Evolutionary conservation across 2,329 filamentous ascomycete genomes (phyloP), one percentile per base, ranked within the genome.

Genomic region (Penicillium palitans): DNA sequence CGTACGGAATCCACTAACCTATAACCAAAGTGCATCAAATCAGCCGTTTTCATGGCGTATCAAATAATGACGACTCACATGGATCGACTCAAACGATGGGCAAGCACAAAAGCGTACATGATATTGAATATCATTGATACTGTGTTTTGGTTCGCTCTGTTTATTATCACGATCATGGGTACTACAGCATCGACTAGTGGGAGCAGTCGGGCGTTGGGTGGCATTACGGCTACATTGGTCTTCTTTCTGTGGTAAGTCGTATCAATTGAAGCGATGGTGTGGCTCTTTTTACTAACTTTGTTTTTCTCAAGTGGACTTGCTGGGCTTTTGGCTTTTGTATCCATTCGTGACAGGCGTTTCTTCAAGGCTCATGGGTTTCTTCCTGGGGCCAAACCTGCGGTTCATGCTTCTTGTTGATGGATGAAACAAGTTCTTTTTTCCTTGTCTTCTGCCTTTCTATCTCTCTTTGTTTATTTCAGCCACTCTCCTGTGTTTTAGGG

Each of bases 161-260:
- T 33, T 6, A 33, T 33, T 13, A 33, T 33, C 31, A 33, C 31
- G 5, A 33, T 33, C 13, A 33, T 33, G 31, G 31, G 31, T 13
- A 33, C 31, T 33, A 33, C 12, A 33, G 31, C 5, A 5, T 33
- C 31, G 5, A 33, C 31, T 13, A 33, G 31, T 33, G 31, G 5
- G 31, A 33, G 60, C 24, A 65, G 66, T 56, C 55, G 61, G 24
- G 60, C 65, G 1, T 33, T 70, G 24, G 66, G 66, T 19, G 63
- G 52, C 4, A 54, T 69, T 24, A 35, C 67, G 6, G 55, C 62
- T 9, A 52, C 61, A 2, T 24, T 67, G 29, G 52, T 54, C 4
- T 39, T 64, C 19, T 42, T 58, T 15, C 19, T 69, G 6, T 64
- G 57, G 67, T 68, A 48, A 50, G 64, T 54, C 17, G 17, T 6